These are phyloP conservation scores for Entomortierella lignicola DNA, from an alignment of 192 early-diverging fungal species.

Conservation along the genomic window DNA sequence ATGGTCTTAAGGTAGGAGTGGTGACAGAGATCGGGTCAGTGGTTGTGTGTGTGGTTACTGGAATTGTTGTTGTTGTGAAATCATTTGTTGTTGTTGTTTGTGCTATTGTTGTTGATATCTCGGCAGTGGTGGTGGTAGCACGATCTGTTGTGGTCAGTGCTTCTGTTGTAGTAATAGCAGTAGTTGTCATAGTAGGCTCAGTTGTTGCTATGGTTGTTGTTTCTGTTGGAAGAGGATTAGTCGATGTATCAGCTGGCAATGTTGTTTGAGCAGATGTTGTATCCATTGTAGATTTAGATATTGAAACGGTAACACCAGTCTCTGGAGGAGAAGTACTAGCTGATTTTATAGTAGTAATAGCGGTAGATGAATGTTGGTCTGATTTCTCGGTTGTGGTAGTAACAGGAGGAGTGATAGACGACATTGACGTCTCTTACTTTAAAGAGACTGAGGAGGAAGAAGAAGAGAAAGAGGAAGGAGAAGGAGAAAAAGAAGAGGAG, in stretches of 20 bases:
- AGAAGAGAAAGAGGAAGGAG: neutral
- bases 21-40: neutral
- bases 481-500: neutral
- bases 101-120: neutral
- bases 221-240: too few relatives aligned
- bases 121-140: neutral
- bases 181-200: neutral
- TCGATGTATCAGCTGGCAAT: too few relatives aligned
- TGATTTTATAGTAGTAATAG: neutral
- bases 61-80: neutral
- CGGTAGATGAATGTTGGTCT: neutral
- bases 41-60: constrained; percentile 2
- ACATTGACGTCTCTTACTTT: constrained; percentile 1
- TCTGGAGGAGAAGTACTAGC: too few relatives aligned
- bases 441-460: neutral
- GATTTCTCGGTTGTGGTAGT: neutral
- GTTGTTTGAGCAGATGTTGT: too few relatives aligned
- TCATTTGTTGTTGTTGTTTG: neutral
- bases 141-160: neutral
- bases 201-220: neutral
- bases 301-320: too few relatives aligned
- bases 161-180: neutral
- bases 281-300: neutral
- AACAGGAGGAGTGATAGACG: neutral
- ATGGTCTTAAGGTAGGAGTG: neutral